phyloP scores from a whole-genome alignment of 2,329 filamentous ascomycete species.

The Nigrospora osmanthi region DNA sequence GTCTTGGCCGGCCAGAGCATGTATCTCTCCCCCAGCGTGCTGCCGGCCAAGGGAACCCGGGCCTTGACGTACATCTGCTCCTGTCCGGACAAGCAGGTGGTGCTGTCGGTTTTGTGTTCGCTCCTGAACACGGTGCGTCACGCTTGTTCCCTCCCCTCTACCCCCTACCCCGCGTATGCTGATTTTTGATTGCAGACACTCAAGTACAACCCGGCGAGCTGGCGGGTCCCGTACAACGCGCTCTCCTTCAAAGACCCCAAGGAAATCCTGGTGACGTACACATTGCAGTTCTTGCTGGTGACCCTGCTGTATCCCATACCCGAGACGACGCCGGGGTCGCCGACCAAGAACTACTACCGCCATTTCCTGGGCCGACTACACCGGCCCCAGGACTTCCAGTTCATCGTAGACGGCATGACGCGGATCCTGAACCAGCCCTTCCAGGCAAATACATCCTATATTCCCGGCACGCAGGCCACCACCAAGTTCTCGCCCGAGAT shows the following conservation, averaged over 20 bases:
- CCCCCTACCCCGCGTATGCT: background rate
- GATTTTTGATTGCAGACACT: constrained; percentile 51
- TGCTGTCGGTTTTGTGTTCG: constrained; percentile 85
- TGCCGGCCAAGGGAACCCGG: constrained; percentile 77
- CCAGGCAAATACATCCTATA: constrained; percentile 75
- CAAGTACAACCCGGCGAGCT: constrained; percentile 91
- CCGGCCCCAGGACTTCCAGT: constrained; percentile 93
- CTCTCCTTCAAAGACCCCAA: constrained; percentile 87
- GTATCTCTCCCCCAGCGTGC: constrained; percentile 74
- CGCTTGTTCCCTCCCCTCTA: background rate
- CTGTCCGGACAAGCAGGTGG: constrained; percentile 82
- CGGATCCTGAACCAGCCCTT: constrained; percentile 88
- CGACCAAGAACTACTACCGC: constrained; percentile 85
- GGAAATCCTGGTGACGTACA: constrained; percentile 85
- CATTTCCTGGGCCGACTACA: constrained; percentile 88
- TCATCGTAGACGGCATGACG: constrained; percentile 90
- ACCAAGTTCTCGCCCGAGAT: constrained; percentile 89
- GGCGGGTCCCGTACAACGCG: constrained; percentile 90
- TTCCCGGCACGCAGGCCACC: constrained; percentile 74
- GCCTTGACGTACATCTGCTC: constrained; percentile 85
- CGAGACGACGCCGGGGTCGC: constrained; percentile 55
- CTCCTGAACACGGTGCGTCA: constrained; percentile 78
- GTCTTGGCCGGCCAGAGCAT: constrained; percentile 85
- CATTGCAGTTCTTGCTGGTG: constrained; percentile 81
- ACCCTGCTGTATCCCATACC: constrained; percentile 83